Conservation (phyloP, 140 eudicot genomes). For the Stevia rebaudiana region DNA sequence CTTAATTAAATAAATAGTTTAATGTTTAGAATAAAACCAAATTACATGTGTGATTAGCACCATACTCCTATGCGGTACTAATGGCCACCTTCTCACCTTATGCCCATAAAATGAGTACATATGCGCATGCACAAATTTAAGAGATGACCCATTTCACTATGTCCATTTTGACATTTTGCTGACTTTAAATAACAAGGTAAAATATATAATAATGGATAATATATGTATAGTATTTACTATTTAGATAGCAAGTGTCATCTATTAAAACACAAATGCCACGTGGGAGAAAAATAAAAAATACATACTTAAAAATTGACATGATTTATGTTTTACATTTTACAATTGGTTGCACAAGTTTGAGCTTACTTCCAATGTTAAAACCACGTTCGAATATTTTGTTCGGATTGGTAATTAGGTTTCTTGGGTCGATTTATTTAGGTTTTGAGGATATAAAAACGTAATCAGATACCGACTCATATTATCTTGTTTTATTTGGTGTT, state of each 20-base stretch:
- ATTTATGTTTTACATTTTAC: too few species aligned
- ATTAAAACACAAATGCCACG: too few species aligned
- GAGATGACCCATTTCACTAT: constrained; percentile 43
- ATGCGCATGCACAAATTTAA: constrained; percentile 38
- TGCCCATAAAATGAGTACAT: constrained; percentile 35
- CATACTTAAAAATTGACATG: too few species aligned
- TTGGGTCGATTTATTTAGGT: too few species aligned
- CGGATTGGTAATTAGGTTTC: too few species aligned
- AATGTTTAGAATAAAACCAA: neutral
- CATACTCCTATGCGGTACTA: constrained; percentile 29
- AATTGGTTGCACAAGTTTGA: too few species aligned
- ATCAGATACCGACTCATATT: too few species aligned
- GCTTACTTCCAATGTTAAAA: too few species aligned
- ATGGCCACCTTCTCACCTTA: constrained; percentile 21
- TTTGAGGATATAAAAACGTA: too few species aligned
- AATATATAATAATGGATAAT: constrained; percentile 12
- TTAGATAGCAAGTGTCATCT: neutral
- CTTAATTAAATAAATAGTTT: neutral
- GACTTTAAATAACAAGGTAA: constrained; percentile 7
- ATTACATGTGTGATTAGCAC: constrained; percentile 28
- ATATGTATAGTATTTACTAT: constrained; percentile 5
- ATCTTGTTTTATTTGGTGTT: too few species aligned
- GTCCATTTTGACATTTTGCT: constrained; percentile 39
- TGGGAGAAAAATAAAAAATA: too few species aligned
- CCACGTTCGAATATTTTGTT: too few species aligned